These are phyloP conservation scores for Pilatotrama ljubarskyi DNA, from an alignment of 768 basidiomycete species.

Conservation along the genomic window DNA sequence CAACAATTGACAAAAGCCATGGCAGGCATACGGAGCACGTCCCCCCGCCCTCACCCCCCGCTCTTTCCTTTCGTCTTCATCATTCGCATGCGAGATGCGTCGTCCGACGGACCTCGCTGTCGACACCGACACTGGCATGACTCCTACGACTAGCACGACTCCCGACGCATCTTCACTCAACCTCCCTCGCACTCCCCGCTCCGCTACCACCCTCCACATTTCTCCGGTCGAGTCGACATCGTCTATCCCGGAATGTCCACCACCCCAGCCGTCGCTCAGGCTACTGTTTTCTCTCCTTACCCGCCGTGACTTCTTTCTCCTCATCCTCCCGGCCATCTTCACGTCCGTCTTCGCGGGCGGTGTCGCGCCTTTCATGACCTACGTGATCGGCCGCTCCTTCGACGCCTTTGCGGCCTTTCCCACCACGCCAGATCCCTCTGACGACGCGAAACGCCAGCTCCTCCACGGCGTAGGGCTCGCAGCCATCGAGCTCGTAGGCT, in stretches of 20 bases:
- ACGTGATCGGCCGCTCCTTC: constrained; percentile 76
- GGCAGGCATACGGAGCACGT: neutral
- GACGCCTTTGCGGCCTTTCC: constrained; percentile 66
- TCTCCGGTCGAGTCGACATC: constrained; percentile 24
- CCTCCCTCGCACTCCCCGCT: constrained; percentile 20
- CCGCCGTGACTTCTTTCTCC: constrained; percentile 51
- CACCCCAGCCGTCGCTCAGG: constrained; percentile 52
- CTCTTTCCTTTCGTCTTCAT: constrained; percentile 21
- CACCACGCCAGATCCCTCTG: constrained; percentile 38
- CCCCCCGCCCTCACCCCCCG: constrained; percentile 17
- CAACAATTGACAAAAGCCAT: constrained; percentile 36
- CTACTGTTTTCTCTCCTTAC: constrained; percentile 70
- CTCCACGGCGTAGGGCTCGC: constrained; percentile 58
- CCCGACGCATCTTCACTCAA: constrained; percentile 24
- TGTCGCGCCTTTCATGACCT: constrained; percentile 85
- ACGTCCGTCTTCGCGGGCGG: constrained; percentile 66
- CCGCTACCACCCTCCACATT: constrained; percentile 20
- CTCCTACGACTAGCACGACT: constrained; percentile 25
- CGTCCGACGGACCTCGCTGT: constrained; percentile 28
- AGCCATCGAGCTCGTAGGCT: constrained; percentile 63
- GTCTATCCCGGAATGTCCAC: constrained; percentile 27
- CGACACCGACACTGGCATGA: constrained; percentile 24
- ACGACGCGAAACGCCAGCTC: constrained; percentile 50
- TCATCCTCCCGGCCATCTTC: constrained; percentile 64
- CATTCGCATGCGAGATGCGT: constrained; percentile 25